Evolutionary conservation across 164 flowering plant genomes (phyloP).

Genomic region (Macadamia tetraphylla): DNA sequence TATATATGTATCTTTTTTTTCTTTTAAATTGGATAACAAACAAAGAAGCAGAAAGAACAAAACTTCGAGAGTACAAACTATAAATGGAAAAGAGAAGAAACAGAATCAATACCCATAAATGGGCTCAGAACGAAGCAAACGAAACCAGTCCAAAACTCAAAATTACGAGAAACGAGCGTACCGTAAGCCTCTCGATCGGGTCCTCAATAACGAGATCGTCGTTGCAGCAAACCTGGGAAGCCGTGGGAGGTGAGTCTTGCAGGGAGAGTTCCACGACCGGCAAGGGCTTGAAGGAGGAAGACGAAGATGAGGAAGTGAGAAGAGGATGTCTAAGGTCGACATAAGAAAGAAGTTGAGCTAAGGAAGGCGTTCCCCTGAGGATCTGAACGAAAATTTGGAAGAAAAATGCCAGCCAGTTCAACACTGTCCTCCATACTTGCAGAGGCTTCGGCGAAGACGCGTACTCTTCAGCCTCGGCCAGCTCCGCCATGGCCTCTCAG

Average conservation of each 20-base stretch:
- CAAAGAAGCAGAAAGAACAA: no score
- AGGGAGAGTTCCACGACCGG: slow-evolving; percentile 47
- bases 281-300: slow-evolving; percentile 48
- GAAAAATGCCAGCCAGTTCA: slow-evolving; percentile 69
- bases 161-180: slow-evolving; percentile 4
- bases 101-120: not conserved
- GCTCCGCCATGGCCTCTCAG: slow-evolving; percentile 38
- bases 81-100: not conserved
- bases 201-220: slow-evolving; percentile 14
- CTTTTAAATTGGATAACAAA: not conserved
- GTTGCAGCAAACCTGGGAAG: not conserved
- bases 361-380: slow-evolving; percentile 28
- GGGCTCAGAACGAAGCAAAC: not conserved
- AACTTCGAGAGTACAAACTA: not conserved
- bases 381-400: slow-evolving; percentile 72
- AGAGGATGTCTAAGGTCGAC: slow-evolving; percentile 30
- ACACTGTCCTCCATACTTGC: slow-evolving; percentile 53
- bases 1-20: not conserved
- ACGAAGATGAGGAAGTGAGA: slow-evolving; percentile 18
- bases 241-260: slow-evolving; percentile 14
- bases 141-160: not conserved
- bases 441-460: slow-evolving; percentile 20
- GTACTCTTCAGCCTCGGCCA: slow-evolving; percentile 49
- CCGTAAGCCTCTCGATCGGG: slow-evolving; percentile 39
- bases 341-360: slow-evolving; percentile 33